Evolutionary conservation across 2,329 filamentous ascomycete genomes (phyloP), one percentile per base, ranked within the genome.

Genomic region (Claviceps maximensis): DNA sequence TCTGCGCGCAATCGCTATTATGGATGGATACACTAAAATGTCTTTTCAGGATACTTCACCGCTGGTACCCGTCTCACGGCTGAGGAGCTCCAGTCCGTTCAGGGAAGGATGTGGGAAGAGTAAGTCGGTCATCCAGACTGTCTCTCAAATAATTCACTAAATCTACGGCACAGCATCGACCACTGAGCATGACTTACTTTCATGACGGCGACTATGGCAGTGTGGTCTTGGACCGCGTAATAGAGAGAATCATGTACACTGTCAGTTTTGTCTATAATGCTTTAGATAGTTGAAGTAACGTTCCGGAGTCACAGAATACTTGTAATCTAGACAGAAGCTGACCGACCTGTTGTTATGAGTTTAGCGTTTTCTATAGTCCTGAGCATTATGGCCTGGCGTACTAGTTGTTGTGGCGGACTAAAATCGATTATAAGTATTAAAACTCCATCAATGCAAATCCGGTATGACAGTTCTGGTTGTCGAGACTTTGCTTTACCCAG

Each of bases 91-190:
- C 76, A 84, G 59, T 83, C 87, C 52, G 89, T 97, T 29, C 84
- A 93, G 67, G 91, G 91, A 57, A 80, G 91, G 59, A 86, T 88
- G 60, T 96, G 91, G 90, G 89, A 95, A 71, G 89, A 84, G 80
- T 83, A 71, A 61, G 69, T 62, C 23, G 33, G 56, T 21, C 46
- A 64, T 49, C 25, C 15, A 15, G 4, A 40, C 17, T 42, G 10
- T 42, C 9, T 41, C 12, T 13, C 6, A 23, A 15, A 29, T 27
- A 21, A 19, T n/a, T 41, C 41, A 50, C 25, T 19, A 38, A 33
- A 53, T 10, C 15, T 1, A 17, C 19, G 2, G 9, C 3, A 29
- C 21, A 55, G 54, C 38, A 54, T 55, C 19, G 52, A 55, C 41
- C 54, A 55, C 40, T 55, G 17, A 55, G 17, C 13, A 48, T 23